A percentile compares a stretch with the other conserved stretches of the same genome.
Evolutionary conservation across 805 yeast genomes (phyloP).

Genomic region (Ogataea ramenticola): DNA sequence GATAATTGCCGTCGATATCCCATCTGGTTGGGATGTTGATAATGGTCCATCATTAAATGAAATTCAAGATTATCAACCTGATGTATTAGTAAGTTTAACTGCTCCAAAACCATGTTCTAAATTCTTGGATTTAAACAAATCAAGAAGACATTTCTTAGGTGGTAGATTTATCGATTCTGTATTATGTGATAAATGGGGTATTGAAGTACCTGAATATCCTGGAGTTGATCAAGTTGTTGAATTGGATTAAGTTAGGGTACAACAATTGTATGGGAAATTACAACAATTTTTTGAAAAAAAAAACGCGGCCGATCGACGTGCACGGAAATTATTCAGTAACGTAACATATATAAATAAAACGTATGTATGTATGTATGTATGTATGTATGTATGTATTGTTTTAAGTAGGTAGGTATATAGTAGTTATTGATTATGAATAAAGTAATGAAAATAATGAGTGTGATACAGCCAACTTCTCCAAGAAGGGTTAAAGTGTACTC

Average conservation of each 20-base stretch:
- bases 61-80: constrained; percentile 38
- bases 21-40: constrained; percentile 97
- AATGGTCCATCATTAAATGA: constrained; percentile 54
- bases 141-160: constrained; percentile 66
- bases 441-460: too few relatives aligned
- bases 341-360: too few relatives aligned
- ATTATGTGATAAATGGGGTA: constrained; percentile 67
- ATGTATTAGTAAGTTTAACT: constrained; percentile 71
- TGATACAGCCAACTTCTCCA: constrained; percentile 31
- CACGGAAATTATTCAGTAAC: too few relatives aligned
- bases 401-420: too few relatives aligned
- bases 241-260: background rate
- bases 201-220: constrained; percentile 54
- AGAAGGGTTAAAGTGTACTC: constrained; percentile 89
- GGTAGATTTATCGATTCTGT: constrained; percentile 72
- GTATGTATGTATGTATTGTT: too few relatives aligned
- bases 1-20: constrained; percentile 79
- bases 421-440: too few relatives aligned
- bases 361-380: too few relatives aligned
- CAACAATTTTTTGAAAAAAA: too few relatives aligned
- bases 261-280: too few relatives aligned
- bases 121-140: constrained; percentile 23
- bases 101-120: constrained; percentile 89
- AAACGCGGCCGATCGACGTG: too few relatives aligned
- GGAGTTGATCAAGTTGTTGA: constrained; percentile 52